Evolutionary conservation across 78 protist genomes (phyloP).

Genomic region (Tieghemostelium lacteum): DNA sequence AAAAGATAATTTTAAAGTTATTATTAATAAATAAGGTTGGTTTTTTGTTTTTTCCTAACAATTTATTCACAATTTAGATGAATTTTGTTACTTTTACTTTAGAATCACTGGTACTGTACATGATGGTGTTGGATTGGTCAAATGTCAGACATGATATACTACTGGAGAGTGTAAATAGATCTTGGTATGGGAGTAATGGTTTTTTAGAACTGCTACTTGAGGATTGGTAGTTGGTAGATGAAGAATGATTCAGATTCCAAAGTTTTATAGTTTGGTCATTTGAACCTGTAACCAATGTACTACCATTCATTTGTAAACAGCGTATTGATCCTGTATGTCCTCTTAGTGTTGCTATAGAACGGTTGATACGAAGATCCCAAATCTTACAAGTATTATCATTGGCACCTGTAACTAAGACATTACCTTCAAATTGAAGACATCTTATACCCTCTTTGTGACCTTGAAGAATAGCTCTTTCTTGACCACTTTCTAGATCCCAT

Average conservation of each 20-base stretch:
- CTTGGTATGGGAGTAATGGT: no score
- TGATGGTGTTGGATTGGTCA: not conserved
- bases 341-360: slow-evolving; percentile 2
- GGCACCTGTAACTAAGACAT: slow-evolving; percentile 70
- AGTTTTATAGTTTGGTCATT: slow-evolving; percentile 47
- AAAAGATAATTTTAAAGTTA: slow-evolving; percentile 22
- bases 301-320: slow-evolving; percentile 52
- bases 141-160: slow-evolving; percentile 42
- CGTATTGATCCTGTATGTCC: slow-evolving; percentile 38
- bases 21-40: not conserved
- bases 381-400: slow-evolving; percentile 45
- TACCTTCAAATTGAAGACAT: slow-evolving; percentile 55
- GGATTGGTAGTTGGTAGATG: no score
- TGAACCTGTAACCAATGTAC: slow-evolving; percentile 37
- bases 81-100: slow-evolving; percentile 55
- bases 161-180: slow-evolving; percentile 18
- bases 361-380: slow-evolving; percentile 65
- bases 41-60: not conserved
- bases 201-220: no score
- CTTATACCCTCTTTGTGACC: slow-evolving; percentile 73
- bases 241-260: slow-evolving; percentile 46
- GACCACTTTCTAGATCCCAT: slow-evolving; percentile 45
- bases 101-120: slow-evolving; percentile 55
- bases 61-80: not conserved
- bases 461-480: not conserved